A percentile compares a stretch with the other conserved stretches of the same genome.
Conservation (phyloP, 208 protist genomes). For the Trypanosoma melophagium region DNA sequence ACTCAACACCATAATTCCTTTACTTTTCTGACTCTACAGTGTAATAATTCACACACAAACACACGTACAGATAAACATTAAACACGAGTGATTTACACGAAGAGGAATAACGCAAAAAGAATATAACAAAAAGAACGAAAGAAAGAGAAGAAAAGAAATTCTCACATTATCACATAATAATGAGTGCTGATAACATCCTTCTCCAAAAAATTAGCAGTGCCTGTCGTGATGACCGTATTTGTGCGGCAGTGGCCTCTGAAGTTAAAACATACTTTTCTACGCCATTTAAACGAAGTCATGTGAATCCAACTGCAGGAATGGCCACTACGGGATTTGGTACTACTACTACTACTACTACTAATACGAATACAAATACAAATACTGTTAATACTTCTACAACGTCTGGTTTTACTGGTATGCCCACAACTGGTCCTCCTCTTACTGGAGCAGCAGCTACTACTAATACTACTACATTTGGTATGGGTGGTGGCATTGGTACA, state of each 20-base stretch:
- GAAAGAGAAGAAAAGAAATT: neutral
- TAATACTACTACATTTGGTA: neutral
- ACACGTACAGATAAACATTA: too few relatives aligned
- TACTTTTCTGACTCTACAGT: too few relatives aligned
- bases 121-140: neutral
- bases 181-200: constrained; percentile 14
- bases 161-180: constrained; percentile 3
- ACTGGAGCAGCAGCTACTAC: too few relatives aligned
- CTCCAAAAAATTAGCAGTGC: constrained; percentile 21
- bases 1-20: too few relatives aligned
- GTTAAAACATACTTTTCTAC: constrained; percentile 48
- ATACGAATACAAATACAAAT: neutral
- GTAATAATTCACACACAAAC: too few relatives aligned
- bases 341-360: neutral
- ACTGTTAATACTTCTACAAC: constrained; percentile 1
- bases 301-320: constrained; percentile 4
- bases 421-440: constrained; percentile 4
- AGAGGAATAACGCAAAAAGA: neutral
- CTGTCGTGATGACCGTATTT: constrained; percentile 33
- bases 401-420: constrained; percentile 5
- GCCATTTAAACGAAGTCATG: constrained; percentile 34
- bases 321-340: neutral
- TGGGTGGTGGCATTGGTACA: neutral
- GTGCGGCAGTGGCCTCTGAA: constrained; percentile 32
- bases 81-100: neutral